These are phyloP conservation scores for Cordyceps cateniannulata DNA, from an alignment of 2,329 filamentous ascomycete species.

Conservation along the genomic window DNA sequence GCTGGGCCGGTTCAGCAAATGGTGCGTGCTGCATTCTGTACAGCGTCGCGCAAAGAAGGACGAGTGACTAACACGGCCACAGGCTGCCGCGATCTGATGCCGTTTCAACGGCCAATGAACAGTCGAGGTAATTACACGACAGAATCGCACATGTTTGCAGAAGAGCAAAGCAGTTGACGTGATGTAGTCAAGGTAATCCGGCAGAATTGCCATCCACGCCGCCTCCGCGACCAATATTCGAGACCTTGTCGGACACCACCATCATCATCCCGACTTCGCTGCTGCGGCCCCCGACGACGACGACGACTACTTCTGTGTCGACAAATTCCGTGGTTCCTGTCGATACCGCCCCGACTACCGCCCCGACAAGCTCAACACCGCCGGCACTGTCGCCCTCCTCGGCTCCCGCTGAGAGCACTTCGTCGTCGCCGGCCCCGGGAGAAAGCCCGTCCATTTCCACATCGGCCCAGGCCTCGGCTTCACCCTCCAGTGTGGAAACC, in stretches of 20 bases:
- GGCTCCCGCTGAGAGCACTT: neutral
- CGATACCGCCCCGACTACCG: neutral
- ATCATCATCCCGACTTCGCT: conserved; percentile 16
- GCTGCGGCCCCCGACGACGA: neutral
- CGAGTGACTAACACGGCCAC: neutral
- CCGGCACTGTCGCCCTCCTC: neutral
- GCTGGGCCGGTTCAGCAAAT: conserved; percentile 25
- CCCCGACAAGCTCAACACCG: neutral
- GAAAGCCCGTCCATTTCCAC: no score
- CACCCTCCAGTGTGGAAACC: neutral
- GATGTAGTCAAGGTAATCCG: neutral
- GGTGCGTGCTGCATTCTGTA: conserved; percentile 17
- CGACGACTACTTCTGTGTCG: neutral
- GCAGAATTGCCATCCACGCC: neutral
- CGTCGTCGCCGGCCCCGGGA: neutral
- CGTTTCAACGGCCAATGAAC: neutral
- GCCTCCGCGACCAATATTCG: conserved; percentile 14
- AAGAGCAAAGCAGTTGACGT: neutral
- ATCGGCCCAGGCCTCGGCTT: neutral
- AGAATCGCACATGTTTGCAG: no score
- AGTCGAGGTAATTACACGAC: neutral
- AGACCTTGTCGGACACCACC: conserved; percentile 19
- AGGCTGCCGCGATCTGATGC: conserved; percentile 1
- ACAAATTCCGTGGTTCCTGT: conserved; percentile 17
- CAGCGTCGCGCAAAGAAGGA: neutral